Percentiles rank a stretch among this genome's conserved stretches.
phyloP scores from a whole-genome alignment of 140 eudicot genomes.

The Anethum foeniculum region DNA sequence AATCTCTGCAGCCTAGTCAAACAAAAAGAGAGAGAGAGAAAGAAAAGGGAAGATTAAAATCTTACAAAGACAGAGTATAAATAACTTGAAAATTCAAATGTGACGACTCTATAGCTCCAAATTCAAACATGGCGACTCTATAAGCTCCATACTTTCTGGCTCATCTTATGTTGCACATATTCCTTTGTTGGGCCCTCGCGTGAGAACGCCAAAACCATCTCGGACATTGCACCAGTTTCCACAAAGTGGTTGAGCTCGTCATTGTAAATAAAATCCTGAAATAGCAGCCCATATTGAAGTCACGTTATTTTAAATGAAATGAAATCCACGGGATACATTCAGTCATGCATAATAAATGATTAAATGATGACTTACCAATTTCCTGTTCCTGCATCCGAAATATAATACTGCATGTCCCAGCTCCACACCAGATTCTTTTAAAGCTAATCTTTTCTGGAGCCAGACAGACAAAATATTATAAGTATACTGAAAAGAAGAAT shows the following conservation, averaged over 20 bases:
- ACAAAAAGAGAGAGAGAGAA: neutral
- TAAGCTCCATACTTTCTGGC: slow-evolving; percentile 48
- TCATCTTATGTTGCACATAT: slow-evolving; percentile 93
- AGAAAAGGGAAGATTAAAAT: neutral
- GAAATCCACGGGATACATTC: no score
- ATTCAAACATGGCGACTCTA: neutral
- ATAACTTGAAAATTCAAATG: neutral
- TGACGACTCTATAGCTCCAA: neutral
- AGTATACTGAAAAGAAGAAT: neutral
- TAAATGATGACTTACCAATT: slow-evolving; percentile 45
- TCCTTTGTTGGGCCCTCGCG: slow-evolving; percentile 88
- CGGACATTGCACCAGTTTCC: slow-evolving; percentile 71
- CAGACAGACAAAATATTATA: neutral
- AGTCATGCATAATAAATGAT: neutral
- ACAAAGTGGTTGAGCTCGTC: slow-evolving; percentile 72
- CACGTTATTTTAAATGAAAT: neutral
- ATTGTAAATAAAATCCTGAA: slow-evolving; percentile 81
- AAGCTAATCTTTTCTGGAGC: slow-evolving; percentile 78
- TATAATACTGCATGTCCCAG: slow-evolving; percentile 67
- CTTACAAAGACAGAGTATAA: neutral
- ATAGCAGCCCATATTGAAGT: neutral
- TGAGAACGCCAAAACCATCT: slow-evolving; percentile 84
- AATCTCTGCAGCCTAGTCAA: slow-evolving; percentile 61
- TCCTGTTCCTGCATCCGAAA: slow-evolving; percentile 88
- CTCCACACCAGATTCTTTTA: slow-evolving; percentile 82